These are phyloP conservation scores for Trichoderma gracile DNA, from an alignment of 2,329 filamentous ascomycete species.

Conservation along the genomic window DNA sequence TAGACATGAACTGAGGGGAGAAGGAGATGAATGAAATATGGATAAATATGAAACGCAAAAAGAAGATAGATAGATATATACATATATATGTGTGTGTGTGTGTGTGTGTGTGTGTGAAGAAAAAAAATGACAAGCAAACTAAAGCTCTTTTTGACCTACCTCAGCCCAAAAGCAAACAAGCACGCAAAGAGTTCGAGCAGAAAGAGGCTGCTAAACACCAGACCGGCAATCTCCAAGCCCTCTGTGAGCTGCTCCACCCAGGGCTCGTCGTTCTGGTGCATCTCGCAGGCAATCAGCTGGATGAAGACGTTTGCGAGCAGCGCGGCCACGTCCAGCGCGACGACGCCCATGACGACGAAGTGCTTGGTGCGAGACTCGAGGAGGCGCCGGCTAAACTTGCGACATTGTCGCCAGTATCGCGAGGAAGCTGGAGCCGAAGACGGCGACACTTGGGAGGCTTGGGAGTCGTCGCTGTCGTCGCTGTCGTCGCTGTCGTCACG, in stretches of 20 bases:
- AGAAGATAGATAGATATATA: too few species aligned
- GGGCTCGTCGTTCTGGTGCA: conserved; percentile 40
- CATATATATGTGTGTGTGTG: too few species aligned
- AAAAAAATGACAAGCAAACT: not conserved
- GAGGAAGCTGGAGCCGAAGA: not conserved
- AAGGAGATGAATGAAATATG: too few species aligned
- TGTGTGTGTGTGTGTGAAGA: too few species aligned
- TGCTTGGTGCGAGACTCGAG: conserved; percentile 47
- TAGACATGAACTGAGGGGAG: not conserved
- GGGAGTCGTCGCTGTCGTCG: conserved; percentile 6
- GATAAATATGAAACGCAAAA: too few species aligned
- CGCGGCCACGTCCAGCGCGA: conserved; percentile 48
- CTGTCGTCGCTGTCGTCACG: conserved; percentile 7
- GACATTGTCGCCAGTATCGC: conserved; percentile 8
- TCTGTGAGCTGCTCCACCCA: conserved; percentile 45
- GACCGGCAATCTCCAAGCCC: conserved; percentile 52
- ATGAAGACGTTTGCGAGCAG: conserved; percentile 52
- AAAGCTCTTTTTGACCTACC: conserved; percentile 44
- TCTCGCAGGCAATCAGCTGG: conserved; percentile 51
- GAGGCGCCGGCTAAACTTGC: conserved; percentile 28
- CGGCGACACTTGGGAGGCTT: not conserved
- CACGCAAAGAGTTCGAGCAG: conserved; percentile 61
- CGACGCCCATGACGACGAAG: conserved; percentile 46
- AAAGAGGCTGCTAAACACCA: conserved; percentile 65
- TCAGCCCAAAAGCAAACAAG: conserved; percentile 61